These are phyloP conservation scores for Avena sativa DNA, from an alignment of 176 grass and related monocot species.

Conservation along the genomic window DNA sequence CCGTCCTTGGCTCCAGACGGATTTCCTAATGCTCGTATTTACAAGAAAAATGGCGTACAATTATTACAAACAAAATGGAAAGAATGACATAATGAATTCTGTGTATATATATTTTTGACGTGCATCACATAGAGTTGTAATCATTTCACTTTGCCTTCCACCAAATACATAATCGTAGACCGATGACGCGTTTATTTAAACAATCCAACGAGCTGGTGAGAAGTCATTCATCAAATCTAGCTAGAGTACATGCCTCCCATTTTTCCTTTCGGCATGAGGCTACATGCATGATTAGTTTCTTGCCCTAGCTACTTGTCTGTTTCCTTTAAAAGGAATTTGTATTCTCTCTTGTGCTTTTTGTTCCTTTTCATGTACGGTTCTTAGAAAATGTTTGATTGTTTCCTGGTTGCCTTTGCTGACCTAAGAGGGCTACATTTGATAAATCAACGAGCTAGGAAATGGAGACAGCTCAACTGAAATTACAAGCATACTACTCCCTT, in stretches of 20 bases:
- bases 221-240: neutral
- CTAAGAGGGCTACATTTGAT: neutral
- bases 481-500: neutral
- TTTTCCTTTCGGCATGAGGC: neutral
- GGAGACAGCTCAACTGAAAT: constrained; percentile 9
- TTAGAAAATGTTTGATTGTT: neutral
- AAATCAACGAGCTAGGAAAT: constrained; percentile 19
- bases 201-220: neutral
- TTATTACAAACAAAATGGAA: no score
- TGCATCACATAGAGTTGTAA: no score
- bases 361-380: constrained; percentile 1
- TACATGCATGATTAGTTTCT: neutral
- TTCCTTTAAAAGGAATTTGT: neutral
- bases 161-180: neutral
- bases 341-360: neutral
- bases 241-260: no score
- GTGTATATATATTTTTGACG: no score
- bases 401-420: neutral
- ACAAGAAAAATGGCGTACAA: no score
- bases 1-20: no score
- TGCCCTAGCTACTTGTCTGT: neutral
- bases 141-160: neutral
- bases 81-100: no score
- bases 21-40: no score
- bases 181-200: neutral